A percentile compares a stretch with the other conserved stretches of the same genome.
These are phyloP conservation scores for Ceratocystis ficicola DNA, from an alignment of 2,329 filamentous ascomycete genomes.

Conservation along the genomic window DNA sequence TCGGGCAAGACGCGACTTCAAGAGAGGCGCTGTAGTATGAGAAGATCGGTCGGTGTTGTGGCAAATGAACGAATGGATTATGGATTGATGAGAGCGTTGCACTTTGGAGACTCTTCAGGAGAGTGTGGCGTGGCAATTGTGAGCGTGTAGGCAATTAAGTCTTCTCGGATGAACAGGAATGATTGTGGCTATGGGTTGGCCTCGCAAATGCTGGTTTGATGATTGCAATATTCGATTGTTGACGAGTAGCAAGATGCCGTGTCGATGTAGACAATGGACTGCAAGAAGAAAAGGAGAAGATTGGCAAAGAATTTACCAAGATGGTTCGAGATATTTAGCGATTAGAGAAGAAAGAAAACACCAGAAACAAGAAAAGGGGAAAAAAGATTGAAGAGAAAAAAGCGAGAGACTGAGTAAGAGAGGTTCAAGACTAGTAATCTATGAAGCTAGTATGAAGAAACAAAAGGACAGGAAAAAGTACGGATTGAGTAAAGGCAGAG, in stretches of 20 bases:
- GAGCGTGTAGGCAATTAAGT: background rate
- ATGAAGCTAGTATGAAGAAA: slow-evolving; percentile 8
- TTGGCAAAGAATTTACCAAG: background rate
- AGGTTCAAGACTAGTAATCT: background rate
- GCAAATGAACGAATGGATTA: background rate
- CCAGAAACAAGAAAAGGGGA: background rate
- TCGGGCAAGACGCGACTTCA: slow-evolving; percentile 21
- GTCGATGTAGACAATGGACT: background rate
- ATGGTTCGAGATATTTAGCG: background rate
- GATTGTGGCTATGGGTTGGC: background rate
- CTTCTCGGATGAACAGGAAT: background rate
- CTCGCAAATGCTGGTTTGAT: background rate
- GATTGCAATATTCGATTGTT: background rate
- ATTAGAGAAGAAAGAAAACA: background rate
- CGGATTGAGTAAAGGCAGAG: slow-evolving; percentile 15
- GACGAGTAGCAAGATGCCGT: background rate
- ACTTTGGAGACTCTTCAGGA: background rate
- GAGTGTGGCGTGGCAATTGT: background rate
- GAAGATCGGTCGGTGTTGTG: background rate
- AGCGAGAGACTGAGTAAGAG: background rate
- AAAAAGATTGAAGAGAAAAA: background rate
- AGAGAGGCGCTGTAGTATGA: slow-evolving; percentile 5
- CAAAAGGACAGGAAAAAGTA: slow-evolving; percentile 9
- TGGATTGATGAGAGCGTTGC: background rate
- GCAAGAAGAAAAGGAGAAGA: background rate